These are phyloP conservation scores for Penicillium frequentans DNA, from an alignment of 2,329 filamentous ascomycete species.

Conservation along the genomic window DNA sequence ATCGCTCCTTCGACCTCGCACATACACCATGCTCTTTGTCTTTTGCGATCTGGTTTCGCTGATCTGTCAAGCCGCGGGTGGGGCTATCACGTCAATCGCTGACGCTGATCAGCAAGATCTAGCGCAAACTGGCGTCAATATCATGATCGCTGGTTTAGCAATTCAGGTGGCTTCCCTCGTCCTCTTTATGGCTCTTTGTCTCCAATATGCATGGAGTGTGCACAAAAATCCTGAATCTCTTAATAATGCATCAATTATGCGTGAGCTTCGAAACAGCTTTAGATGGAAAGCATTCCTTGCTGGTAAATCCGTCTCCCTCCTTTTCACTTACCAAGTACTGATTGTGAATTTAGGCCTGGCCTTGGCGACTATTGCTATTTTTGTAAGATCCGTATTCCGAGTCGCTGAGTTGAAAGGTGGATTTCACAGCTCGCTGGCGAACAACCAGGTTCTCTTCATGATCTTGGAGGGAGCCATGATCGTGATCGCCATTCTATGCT, in stretches of 20 bases:
- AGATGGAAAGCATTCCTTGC: slow-evolving; percentile 1
- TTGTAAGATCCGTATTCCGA: slow-evolving; percentile 51
- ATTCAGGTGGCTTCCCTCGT: slow-evolving; percentile 61
- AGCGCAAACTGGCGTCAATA: slow-evolving; percentile 52
- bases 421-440: slow-evolving; percentile 49
- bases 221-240: neutral
- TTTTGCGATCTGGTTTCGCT: no score
- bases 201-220: slow-evolving; percentile 52
- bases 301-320: neutral
- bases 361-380: slow-evolving; percentile 46
- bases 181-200: slow-evolving; percentile 53
- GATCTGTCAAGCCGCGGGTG: no score
- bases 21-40: no score
- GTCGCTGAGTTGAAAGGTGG: slow-evolving; percentile 52
- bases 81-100: neutral
- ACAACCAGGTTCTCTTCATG: slow-evolving; percentile 53
- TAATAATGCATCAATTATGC: neutral
- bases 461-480: slow-evolving; percentile 58
- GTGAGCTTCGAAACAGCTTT: neutral
- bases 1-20: no score
- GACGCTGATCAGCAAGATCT: slow-evolving; percentile 1
- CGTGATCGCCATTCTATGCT: slow-evolving; percentile 42
- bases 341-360: slow-evolving; percentile 22
- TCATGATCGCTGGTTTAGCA: slow-evolving; percentile 65
- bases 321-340: neutral